These are phyloP conservation scores for Volvox carteri DNA, from an alignment of 163 green algal species.

Conservation along the genomic window DNA sequence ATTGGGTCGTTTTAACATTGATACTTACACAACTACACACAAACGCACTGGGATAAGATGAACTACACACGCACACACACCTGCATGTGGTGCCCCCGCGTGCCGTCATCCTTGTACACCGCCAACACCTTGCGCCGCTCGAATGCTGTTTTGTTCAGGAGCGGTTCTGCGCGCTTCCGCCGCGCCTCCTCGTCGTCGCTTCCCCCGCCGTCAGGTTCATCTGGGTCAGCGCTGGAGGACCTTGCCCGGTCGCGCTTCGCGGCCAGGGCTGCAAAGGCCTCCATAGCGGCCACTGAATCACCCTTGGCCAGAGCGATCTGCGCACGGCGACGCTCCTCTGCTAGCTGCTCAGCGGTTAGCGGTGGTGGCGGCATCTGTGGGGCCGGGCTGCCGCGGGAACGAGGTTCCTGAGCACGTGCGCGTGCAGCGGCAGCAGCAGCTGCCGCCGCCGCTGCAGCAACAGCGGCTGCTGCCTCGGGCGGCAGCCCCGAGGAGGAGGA, in stretches of 20 bases:
- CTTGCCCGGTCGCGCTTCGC: constrained; percentile 24
- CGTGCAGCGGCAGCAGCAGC: background rate
- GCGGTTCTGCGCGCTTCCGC: constrained; percentile 45
- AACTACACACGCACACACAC: no score
- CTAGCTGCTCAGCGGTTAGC: constrained; percentile 30
- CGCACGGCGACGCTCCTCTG: constrained; percentile 12
- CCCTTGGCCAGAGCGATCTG: constrained; percentile 42
- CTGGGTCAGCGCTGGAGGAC: constrained; percentile 21
- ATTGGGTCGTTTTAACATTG: no score
- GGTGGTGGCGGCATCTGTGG: background rate
- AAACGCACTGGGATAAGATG: no score
- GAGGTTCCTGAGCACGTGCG: background rate
- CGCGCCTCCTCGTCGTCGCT: constrained; percentile 64
- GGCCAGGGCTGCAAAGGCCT: constrained; percentile 72
- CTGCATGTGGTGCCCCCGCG: constrained; percentile 83
- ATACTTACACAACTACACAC: no score
- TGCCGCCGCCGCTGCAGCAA: background rate
- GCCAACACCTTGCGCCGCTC: constrained; percentile 76
- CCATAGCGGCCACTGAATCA: constrained; percentile 78
- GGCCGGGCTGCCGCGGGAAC: background rate
- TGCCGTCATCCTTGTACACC: constrained; percentile 79
- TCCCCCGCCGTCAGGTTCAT: constrained; percentile 35
- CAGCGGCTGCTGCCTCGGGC: background rate
- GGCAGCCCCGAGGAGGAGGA: constrained; percentile 20
- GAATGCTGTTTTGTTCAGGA: constrained; percentile 81